Evolutionary conservation across 345 rosid species (phyloP), one percentile per base, ranked within the genome.

Genomic region (Noccaea caerulescens): DNA sequence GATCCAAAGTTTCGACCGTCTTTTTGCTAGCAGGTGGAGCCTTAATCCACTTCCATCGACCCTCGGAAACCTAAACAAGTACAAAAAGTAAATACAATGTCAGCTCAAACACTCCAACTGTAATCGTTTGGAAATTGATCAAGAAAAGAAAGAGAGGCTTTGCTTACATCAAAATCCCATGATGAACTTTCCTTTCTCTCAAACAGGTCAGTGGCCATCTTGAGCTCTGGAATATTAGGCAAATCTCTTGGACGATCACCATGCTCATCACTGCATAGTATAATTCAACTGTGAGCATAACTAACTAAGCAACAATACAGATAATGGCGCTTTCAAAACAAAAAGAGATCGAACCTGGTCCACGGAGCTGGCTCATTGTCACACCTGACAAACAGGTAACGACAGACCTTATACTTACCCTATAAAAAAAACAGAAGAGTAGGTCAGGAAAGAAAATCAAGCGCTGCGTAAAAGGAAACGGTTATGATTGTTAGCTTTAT

Each of bases 381-480:
- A 69, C 97, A 88, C 41, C 97, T 80, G 4, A 91, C 90, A 65
- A 91, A 91, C 11, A 89, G 79, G 75, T 87, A 91, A 49, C 96
- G 73, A 41, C 97, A 89, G 0, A 91, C 86, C 72, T 80, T 73
- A 7, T 70, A 83, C 3, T 7, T 1, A 51, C 88, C 91, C 97
- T 88, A 63, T 46, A 27, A 1, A 27, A 2, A 56, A 33, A 10
- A 37, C 10, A 27, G 43, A 68, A 23, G 45, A 79, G 34, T 53
- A 46, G 23, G 34, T 30, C 34, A 52, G 55, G 25, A 46, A 25
- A 10, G 2, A 34, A 12, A 9, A 18, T 36, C 5, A 6, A 43
- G 13, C 38, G 42, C 12, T 12, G 30, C 36, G 34, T 11, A 47
- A 30, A 16, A 49, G 4, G 33, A 58, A 49, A 18, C 3, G 32